phyloP scores from a whole-genome alignment of 2,329 filamentous ascomycete species.

The Gremmenia infestans region DNA sequence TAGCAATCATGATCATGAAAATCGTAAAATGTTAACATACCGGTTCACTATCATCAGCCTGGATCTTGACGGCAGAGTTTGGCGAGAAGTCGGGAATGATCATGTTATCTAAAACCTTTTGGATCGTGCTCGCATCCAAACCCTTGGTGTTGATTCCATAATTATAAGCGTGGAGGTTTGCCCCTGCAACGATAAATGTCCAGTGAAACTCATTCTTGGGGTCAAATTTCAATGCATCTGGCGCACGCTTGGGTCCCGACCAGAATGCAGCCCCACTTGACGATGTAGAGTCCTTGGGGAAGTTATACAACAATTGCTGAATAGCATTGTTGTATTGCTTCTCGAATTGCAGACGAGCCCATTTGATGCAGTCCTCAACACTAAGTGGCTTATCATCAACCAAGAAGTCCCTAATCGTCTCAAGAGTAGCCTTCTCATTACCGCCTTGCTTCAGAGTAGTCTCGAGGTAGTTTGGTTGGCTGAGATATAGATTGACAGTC shows the following conservation, averaged over 20 bases:
- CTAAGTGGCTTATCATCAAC: constrained; percentile 86
- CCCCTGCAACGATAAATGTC: constrained; percentile 79
- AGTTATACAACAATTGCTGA: constrained; percentile 91
- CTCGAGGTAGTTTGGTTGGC: constrained; percentile 85
- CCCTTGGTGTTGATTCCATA: constrained; percentile 90
- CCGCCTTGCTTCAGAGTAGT: constrained; percentile 85
- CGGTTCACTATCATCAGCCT: constrained; percentile 90
- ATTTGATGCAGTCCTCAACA: constrained; percentile 95
- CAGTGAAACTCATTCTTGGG: constrained; percentile 79
- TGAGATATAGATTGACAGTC: constrained; percentile 89
- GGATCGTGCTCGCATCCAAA: constrained; percentile 64
- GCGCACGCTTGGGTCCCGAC: constrained; percentile 97
- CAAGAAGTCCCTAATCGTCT: constrained; percentile 84
- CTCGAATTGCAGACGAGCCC: constrained; percentile 92
- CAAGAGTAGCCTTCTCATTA: constrained; percentile 88
- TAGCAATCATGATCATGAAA: constrained; percentile 14
- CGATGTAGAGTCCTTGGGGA: constrained; percentile 88
- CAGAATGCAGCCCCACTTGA: constrained; percentile 90
- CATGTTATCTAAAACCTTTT: constrained; percentile 80
- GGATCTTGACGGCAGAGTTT: constrained; percentile 88
- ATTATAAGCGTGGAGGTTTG: constrained; percentile 95
- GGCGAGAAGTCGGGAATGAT: constrained; percentile 94
- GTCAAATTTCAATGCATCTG: constrained; percentile 86
- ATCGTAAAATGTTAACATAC: constrained; percentile 39
- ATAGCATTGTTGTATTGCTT: constrained; percentile 97